These are phyloP conservation scores for Limnomonas spitsbergensis DNA, from an alignment of 139 green algal species.

Conservation along the genomic window DNA sequence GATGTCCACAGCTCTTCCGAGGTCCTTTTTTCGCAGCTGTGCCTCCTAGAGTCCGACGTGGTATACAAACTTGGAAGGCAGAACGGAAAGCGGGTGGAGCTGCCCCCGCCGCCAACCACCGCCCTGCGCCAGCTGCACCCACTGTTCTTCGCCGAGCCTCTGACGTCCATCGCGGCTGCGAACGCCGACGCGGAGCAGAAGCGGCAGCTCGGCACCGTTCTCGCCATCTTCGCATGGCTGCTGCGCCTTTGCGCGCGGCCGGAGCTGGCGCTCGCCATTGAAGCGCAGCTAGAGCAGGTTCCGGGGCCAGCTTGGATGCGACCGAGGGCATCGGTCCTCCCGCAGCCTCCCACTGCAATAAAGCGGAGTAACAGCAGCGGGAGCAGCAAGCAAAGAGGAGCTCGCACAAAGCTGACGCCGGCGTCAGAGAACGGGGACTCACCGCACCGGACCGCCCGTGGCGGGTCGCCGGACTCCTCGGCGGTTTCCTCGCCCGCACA, in stretches of 20 bases:
- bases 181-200: constrained; percentile 34
- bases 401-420: not conserved
- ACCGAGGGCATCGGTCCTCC: not conserved
- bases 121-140: constrained; percentile 40
- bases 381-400: not conserved
- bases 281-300: constrained; percentile 22
- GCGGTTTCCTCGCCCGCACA: too few relatives aligned
- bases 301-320: not conserved
- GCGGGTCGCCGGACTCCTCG: not conserved
- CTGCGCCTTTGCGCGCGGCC: constrained; percentile 22
- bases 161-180: constrained; percentile 17
- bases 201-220: constrained; percentile 40
- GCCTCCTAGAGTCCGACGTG: constrained; percentile 26
- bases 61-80: not conserved
- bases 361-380: not conserved
- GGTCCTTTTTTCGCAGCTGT: constrained; percentile 20
- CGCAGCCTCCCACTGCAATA: not conserved
- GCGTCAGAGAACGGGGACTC: not conserved
- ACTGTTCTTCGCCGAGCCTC: constrained; percentile 43
- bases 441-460: not conserved
- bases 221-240: constrained; percentile 39
- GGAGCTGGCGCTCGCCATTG: constrained; percentile 16
- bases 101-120: constrained; percentile 6
- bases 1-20: constrained; percentile 28
- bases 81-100: constrained; percentile 13